Evolutionary conservation across 2,329 filamentous ascomycete species (phyloP), one percentile per base, ranked within the genome.

Genomic region (Rhynchosporium graminicola): DNA sequence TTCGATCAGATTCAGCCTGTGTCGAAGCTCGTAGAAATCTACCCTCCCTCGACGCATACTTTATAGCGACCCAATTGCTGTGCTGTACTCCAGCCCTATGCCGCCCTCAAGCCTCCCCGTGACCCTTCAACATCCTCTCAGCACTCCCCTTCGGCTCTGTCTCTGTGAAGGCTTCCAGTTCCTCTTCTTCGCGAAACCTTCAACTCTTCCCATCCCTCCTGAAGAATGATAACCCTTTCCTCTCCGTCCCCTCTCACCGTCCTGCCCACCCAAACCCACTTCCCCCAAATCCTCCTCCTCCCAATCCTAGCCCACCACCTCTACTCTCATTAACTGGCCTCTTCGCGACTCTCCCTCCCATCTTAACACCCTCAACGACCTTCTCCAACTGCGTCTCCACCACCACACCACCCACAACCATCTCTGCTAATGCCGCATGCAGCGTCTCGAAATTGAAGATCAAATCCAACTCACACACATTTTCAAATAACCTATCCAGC

Each of bases 401-500:
- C 15, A 98, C 94, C 13, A 97, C 92, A 0, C 94, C 94, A 13
- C 94, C 94, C 15, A 97, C 91, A 61, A 98, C 90, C 91, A 98
- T 96, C 81, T 98, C 94, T 62, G 87, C 88, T 9, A 98, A 80
- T 15, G 92, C 87, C 8, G 94, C 90, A 80, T 99, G 95, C 72
- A 99, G 82, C 15, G 92, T 96, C 82, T 99, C 95, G 71, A 97
- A 99, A 75, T 98, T 98, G 80, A 99, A 99, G 76, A 99, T 99
- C 70, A 99, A 83, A 76, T 99, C 81, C 61, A 99, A 82, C 80
- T 99, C 95, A 82, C 95, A 99, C 9, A 99, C 95, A 75, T 99
- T 97, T 79, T 98, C 95, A 74, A 99, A 99, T 46, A 99, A 82
- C 67, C 92, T 87, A 76, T 99, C 95, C 42, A 99, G 84, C 0